Evolutionary conservation across 208 protist species (phyloP).

Genomic region (Jaenimonas drosophilae): DNA sequence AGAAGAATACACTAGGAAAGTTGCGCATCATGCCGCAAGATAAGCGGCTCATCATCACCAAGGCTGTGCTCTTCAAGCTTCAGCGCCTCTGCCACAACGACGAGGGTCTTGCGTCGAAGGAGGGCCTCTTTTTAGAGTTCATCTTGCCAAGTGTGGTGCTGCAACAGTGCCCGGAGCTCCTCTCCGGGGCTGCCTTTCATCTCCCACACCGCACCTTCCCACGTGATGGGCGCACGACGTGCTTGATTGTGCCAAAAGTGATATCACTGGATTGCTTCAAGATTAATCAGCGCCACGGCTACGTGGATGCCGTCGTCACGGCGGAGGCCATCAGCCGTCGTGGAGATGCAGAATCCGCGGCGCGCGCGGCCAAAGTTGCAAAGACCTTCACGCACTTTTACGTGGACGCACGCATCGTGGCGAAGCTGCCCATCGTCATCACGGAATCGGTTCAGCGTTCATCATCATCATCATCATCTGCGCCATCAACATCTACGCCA

Average conservation of each 20-base stretch:
- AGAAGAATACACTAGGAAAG: no score
- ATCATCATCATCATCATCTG: not conserved
- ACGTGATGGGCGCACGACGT: conserved; percentile 50
- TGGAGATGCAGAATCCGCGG: conserved; percentile 35
- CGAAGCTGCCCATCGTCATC: conserved; percentile 50
- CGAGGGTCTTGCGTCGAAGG: conserved; percentile 10
- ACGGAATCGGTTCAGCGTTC: conserved; percentile 10
- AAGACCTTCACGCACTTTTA: conserved; percentile 72
- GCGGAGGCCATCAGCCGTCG: conserved; percentile 75
- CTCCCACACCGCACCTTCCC: conserved; percentile 52
- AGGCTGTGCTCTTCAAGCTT: conserved; percentile 76
- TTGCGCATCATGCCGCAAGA: conserved; percentile 90
- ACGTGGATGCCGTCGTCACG: conserved; percentile 81
- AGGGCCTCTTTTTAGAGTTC: conserved; percentile 70
- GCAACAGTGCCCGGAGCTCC: conserved; percentile 50
- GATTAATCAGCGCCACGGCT: conserved; percentile 80
- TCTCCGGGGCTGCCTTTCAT: conserved; percentile 24
- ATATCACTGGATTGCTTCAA: conserved; percentile 64
- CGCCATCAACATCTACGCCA: conserved; percentile 2
- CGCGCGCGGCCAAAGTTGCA: conserved; percentile 54
- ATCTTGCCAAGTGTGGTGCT: conserved; percentile 49
- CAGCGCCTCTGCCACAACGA: conserved; percentile 38
- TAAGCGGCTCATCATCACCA: conserved; percentile 79
- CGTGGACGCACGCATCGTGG: conserved; percentile 61
- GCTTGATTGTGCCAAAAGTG: conserved; percentile 70